Evolutionary conservation across 1,139 yeast species (phyloP).

Genomic region (Debaryomyces sp.): DNA sequence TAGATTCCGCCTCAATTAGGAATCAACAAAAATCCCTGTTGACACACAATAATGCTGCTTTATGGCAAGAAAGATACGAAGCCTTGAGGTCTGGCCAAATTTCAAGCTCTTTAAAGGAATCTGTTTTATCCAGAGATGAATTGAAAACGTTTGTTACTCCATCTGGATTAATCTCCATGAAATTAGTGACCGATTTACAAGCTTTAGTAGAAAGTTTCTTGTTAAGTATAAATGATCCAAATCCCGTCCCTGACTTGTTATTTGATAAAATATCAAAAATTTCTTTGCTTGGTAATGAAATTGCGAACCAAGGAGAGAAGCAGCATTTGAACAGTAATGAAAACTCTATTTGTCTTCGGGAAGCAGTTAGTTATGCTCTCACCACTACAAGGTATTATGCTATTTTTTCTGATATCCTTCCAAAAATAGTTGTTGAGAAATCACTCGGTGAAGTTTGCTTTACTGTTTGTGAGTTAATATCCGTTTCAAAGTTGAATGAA

Average conservation of each 20-base stretch:
- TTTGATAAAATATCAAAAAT: slow-evolving; percentile 60
- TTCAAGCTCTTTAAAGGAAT: slow-evolving; percentile 24
- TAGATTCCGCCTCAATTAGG: slow-evolving; percentile 20
- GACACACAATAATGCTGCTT: slow-evolving; percentile 29
- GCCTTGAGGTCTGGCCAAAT: slow-evolving; percentile 37
- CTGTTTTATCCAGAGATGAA: slow-evolving; percentile 26
- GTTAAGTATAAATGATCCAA: slow-evolving; percentile 33
- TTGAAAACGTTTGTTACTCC: slow-evolving; percentile 36
- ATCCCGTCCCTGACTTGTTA: slow-evolving; percentile 42
- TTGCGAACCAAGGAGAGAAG: slow-evolving; percentile 48
- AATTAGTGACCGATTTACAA: slow-evolving; percentile 48
- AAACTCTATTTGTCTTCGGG: slow-evolving; percentile 52
- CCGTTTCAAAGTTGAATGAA: slow-evolving; percentile 52
- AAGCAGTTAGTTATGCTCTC: slow-evolving; percentile 74
- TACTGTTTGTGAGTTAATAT: slow-evolving; percentile 70
- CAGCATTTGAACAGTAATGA: slow-evolving; percentile 38
- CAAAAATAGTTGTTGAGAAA: slow-evolving; percentile 73
- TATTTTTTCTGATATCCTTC: slow-evolving; percentile 63
- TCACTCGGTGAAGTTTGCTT: slow-evolving; percentile 77
- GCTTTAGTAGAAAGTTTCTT: slow-evolving; percentile 50
- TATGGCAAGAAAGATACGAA: slow-evolving; percentile 54
- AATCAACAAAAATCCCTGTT: slow-evolving; percentile 14
- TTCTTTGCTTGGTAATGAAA: slow-evolving; percentile 51
- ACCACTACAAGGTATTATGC: slow-evolving; percentile 81
- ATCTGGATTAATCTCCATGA: slow-evolving; percentile 48